phyloP scores from a whole-genome alignment of 2,329 filamentous ascomycete species.

The Phyllachora maydis region DNA sequence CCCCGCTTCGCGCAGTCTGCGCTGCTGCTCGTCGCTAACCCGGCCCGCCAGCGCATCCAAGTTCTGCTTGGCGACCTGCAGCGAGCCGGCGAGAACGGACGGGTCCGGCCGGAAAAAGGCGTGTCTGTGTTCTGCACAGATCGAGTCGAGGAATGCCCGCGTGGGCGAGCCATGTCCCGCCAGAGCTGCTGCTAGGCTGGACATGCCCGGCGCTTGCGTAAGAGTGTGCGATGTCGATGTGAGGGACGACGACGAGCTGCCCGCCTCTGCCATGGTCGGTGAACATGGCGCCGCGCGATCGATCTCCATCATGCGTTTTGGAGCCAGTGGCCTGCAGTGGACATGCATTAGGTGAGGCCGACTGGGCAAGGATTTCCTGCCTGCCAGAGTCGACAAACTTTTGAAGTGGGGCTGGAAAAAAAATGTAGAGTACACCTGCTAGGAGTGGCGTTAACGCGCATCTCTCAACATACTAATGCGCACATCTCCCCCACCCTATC shows the following conservation, averaged over 20 bases:
- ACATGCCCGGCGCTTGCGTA: constrained; percentile 24
- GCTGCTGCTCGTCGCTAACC: constrained; percentile 51
- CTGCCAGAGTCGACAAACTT: too few species aligned
- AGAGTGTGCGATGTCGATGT: constrained; percentile 45
- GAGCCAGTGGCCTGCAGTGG: too few species aligned
- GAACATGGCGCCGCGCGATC: background rate
- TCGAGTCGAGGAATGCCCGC: constrained; percentile 30
- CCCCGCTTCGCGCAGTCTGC: constrained; percentile 38
- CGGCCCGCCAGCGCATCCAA: constrained; percentile 60
- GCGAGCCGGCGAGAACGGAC: constrained; percentile 44
- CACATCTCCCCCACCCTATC: too few species aligned
- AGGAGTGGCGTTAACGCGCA: too few species aligned
- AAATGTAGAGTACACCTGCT: too few species aligned
- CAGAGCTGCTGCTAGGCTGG: constrained; percentile 13
- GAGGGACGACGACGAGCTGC: constrained; percentile 35
- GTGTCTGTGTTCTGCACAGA: constrained; percentile 41
- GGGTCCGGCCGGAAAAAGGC: constrained; percentile 55
- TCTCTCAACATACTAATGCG: too few species aligned
- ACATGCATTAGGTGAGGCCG: too few species aligned
- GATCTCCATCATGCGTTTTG: too few species aligned
- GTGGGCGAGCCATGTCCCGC: constrained; percentile 16
- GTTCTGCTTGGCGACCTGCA: constrained; percentile 59
- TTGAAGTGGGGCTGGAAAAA: too few species aligned
- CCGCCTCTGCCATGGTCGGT: constrained; percentile 12
- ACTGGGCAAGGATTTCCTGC: too few species aligned